Base-by-base conservation (phyloP, 495 filamentous ascomycete species). In the Annulohypoxylon bovei region DNA sequence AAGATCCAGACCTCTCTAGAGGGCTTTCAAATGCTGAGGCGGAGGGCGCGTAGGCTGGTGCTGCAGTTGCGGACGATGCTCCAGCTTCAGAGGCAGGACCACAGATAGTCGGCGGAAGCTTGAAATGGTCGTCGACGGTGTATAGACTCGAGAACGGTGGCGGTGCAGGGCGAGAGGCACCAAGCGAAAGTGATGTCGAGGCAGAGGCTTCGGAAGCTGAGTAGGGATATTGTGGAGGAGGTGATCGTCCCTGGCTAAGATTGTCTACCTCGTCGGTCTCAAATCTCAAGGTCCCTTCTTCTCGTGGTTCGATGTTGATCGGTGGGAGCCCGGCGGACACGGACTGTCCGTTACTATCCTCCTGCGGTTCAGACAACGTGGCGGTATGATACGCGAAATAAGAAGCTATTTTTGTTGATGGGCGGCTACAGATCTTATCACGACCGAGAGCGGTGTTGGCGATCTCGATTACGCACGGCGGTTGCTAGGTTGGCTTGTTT, bases 331-430 rank as follows among this genome's bases (percentile, higher is more conserved):
- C 80, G 76, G 83, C 79, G 85, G 85, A 86, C 84, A 88, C 90
- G 88, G 88, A 85, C 88, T 88, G 87, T 83, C 87, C 89, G 84
- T 85, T 79, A 81, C 81, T 84, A 77, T 85, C 78, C 77, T 87
- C 82, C 79, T 81, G 85, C 85, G 83, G 82, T 75, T 84, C 83
- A 84, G 90, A 92, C 92, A 93, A 90, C 83, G 84, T 91, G 89
- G 76, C 85, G 81, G 78, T 72, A 50, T 61, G 33, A n/a, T 32
- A 7, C 35, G 50, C 27, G 57, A 40, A 59, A 58, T 14, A 27
- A 42, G 58, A 57, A 66, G 49, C 39, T 65, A 20, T 23, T 27
- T 32, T 65, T 49, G 39, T 46, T 30, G 57, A 27, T 61, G 57
- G 56, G 30, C 33, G 63, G 52, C 44, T 58, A 47, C 46, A 54